Conservation (phyloP, 345 rosid species). For the Rubroshorea leprosula region DNA sequence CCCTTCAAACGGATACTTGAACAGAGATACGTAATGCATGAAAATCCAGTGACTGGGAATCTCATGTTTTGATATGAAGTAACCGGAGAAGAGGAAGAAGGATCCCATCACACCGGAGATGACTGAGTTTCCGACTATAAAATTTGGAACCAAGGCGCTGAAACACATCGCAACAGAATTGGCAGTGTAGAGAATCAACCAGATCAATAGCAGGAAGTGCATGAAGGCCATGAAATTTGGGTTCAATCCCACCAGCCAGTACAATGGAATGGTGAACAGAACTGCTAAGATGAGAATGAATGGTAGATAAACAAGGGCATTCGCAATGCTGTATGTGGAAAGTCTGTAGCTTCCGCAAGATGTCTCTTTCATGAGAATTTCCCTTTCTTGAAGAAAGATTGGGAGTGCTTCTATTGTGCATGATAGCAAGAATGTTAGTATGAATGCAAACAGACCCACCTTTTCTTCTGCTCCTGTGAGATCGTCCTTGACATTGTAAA, state of each 20-base stretch:
- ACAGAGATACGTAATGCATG: conserved; percentile 84
- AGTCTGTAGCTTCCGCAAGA: conserved; percentile 83
- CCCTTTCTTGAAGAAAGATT: conserved; percentile 78
- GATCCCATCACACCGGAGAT: conserved; percentile 95
- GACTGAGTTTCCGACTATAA: conserved; percentile 85
- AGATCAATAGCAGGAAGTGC: conserved; percentile 67
- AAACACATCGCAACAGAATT: conserved; percentile 90
- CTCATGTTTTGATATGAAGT: conserved; percentile 73
- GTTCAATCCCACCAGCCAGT: conserved; percentile 83
- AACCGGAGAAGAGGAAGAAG: conserved; percentile 89
- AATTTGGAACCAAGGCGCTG: conserved; percentile 84
- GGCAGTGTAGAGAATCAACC: conserved; percentile 95
- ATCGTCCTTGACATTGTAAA: conserved; percentile 52
- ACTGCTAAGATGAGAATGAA: conserved; percentile 77
- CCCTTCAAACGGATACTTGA: conserved; percentile 94
- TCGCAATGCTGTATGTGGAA: conserved; percentile 89
- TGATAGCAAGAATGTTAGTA: conserved; percentile 76
- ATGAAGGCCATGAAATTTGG: conserved; percentile 57
- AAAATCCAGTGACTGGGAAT: conserved; percentile 86
- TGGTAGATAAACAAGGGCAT: conserved; percentile 84
- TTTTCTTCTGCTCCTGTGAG: conserved; percentile 59
- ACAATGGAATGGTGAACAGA: conserved; percentile 64
- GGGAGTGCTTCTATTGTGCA: conserved; percentile 89
- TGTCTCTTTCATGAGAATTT: conserved; percentile 83
- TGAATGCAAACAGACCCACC: conserved; percentile 88